These are phyloP conservation scores for Chondrostereum purpureum DNA, from an alignment of 1,284 basidiomycete genomes.

Conservation along the genomic window DNA sequence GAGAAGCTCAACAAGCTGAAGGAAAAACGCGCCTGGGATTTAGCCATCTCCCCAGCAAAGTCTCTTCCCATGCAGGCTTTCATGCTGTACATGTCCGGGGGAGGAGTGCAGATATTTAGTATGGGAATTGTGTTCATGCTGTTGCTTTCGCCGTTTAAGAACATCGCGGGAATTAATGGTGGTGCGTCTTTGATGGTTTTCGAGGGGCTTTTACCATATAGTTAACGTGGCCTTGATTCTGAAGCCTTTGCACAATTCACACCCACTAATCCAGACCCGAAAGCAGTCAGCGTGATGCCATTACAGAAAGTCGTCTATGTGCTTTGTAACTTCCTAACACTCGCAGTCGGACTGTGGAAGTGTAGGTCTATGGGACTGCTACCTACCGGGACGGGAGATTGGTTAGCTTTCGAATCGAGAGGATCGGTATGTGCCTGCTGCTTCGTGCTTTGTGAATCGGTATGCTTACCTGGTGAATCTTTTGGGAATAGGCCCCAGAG, in stretches of 20 bases:
- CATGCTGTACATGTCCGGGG: constrained; percentile 95
- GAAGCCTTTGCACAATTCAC: constrained; percentile 64
- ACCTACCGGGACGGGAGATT: constrained; percentile 84
- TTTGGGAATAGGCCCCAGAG: constrained; percentile 28
- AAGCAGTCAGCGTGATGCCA: constrained; percentile 46
- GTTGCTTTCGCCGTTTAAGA: constrained; percentile 75
- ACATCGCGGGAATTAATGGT: constrained; percentile 67
- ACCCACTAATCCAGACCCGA: constrained; percentile 42
- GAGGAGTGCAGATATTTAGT: constrained; percentile 89
- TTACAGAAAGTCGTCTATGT: constrained; percentile 68
- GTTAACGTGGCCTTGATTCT: background rate
- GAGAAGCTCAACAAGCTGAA: constrained; percentile 63
- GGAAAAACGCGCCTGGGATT: constrained; percentile 81
- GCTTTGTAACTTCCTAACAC: constrained; percentile 64
- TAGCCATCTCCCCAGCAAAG: constrained; percentile 80
- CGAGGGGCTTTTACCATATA: background rate
- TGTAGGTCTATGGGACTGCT: constrained; percentile 86
- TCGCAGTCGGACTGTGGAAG: constrained; percentile 84
- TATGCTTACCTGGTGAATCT: background rate
- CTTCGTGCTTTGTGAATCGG: background rate
- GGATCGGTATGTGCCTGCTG: constrained; percentile 45
- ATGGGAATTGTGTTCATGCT: constrained; percentile 92
- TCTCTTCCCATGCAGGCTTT: constrained; percentile 90
- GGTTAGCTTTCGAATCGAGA: constrained; percentile 85
- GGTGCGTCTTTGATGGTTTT: constrained; percentile 38